Evolutionary conservation across 2,329 filamentous ascomycete genomes (phyloP).

Genomic region (Fusarium cicatricum): DNA sequence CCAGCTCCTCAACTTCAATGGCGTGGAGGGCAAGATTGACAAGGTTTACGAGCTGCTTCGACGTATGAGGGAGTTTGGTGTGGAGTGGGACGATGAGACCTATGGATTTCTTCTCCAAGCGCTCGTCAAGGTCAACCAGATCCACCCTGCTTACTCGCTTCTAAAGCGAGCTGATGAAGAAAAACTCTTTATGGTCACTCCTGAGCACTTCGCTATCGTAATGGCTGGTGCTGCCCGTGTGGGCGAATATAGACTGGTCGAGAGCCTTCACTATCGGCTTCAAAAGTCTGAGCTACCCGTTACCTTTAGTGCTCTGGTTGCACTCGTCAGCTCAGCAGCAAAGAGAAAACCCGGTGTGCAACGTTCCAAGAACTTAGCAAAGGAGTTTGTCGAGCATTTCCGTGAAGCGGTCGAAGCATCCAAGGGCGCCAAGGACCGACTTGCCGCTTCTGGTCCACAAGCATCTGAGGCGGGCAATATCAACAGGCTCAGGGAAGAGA

Average conservation of each 20-base stretch:
- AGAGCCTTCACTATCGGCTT: constrained; percentile 55
- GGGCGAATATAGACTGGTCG: constrained; percentile 53
- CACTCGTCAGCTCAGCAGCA: constrained; percentile 50
- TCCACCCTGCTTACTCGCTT: constrained; percentile 59
- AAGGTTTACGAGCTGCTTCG: constrained; percentile 58
- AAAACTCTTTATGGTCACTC: constrained; percentile 54
- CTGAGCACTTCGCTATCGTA: constrained; percentile 61
- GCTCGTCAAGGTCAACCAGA: constrained; percentile 58
- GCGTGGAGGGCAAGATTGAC: constrained; percentile 64
- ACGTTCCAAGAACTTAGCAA: constrained; percentile 38
- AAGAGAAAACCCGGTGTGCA: constrained; percentile 34
- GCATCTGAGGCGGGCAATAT: constrained; percentile 27
- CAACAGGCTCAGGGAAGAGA: constrained; percentile 38
- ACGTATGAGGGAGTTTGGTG: constrained; percentile 55
- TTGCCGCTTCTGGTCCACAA: neutral
- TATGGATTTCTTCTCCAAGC: constrained; percentile 60
- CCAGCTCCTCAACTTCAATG: constrained; percentile 74
- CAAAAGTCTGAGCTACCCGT: constrained; percentile 51
- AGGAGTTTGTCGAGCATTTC: constrained; percentile 44
- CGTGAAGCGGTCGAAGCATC: constrained; percentile 30
- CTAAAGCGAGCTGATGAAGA: constrained; percentile 55
- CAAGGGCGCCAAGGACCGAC: neutral
- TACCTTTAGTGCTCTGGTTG: constrained; percentile 54
- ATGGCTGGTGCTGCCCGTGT: constrained; percentile 60
- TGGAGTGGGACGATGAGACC: constrained; percentile 60